These are phyloP conservation scores for Astrocystis sublimbata DNA, from an alignment of 495 filamentous ascomycete species.

Conservation along the genomic window DNA sequence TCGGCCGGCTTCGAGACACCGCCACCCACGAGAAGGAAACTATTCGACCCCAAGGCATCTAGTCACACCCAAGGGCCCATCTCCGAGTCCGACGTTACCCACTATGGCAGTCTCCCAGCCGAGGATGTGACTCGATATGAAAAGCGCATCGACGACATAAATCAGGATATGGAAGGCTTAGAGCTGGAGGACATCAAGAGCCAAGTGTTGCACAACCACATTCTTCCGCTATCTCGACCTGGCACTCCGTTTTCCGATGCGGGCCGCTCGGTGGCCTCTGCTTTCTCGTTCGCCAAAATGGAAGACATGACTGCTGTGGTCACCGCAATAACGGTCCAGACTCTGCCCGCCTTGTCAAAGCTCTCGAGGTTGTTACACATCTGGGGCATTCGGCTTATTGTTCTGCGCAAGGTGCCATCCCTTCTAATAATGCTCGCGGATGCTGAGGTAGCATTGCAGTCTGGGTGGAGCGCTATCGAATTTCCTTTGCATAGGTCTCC, in stretches of 20 bases:
- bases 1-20: conserved; percentile 58
- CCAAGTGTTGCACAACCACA: conserved; percentile 80
- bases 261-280: conserved; percentile 38
- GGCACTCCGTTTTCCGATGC: conserved; percentile 53
- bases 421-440: conserved; percentile 67
- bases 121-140: conserved; percentile 66
- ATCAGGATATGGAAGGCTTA: conserved; percentile 72
- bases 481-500: conserved; percentile 25
- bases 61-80: conserved; percentile 5
- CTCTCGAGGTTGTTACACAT: conserved; percentile 66
- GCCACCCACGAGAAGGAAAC: conserved; percentile 40
- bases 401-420: conserved; percentile 69
- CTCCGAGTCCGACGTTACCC: conserved; percentile 42
- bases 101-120: conserved; percentile 69
- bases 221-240: conserved; percentile 55
- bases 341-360: conserved; percentile 77
- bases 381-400: conserved; percentile 75
- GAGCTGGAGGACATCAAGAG: conserved; percentile 88
- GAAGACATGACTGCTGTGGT: conserved; percentile 88
- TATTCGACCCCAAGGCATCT: conserved; percentile 23
- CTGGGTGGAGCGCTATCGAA: conserved; percentile 62
- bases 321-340: conserved; percentile 82
- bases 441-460: conserved; percentile 60
- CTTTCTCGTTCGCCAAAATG: conserved; percentile 56
- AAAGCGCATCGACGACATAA: conserved; percentile 73